Evolutionary conservation across 1,139 yeast genomes (phyloP).

Genomic region (Candida sp.): DNA sequence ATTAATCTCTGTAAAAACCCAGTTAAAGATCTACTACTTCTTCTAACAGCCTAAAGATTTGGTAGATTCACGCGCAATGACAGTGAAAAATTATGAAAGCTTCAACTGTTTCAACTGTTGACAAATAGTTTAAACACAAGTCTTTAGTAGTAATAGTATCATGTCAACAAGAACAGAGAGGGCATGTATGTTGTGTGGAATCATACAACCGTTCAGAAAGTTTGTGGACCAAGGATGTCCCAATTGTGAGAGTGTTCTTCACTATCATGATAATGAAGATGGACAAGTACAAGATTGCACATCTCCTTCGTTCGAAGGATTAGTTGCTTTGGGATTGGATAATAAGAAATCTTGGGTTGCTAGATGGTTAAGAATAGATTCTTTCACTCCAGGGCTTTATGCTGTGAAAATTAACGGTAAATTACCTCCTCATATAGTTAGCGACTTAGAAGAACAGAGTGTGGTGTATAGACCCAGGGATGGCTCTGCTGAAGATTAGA

Average conservation of each 20-base stretch:
- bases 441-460: constrained; percentile 68
- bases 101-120: neutral
- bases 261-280: constrained; percentile 78
- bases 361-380: constrained; percentile 90
- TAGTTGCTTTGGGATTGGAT: constrained; percentile 87
- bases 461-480: constrained; percentile 92
- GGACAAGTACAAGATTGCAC: constrained; percentile 88
- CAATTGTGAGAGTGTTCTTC: constrained; percentile 88
- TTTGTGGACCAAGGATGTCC: constrained; percentile 91
- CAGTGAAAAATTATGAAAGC: neutral
- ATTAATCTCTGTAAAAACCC: neutral
- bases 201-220: constrained; percentile 72
- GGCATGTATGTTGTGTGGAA: constrained; percentile 97
- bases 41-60: neutral
- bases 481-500: constrained; percentile 86
- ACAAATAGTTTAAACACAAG: too few species aligned
- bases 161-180: constrained; percentile 74
- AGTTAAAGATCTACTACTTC: neutral
- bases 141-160: constrained; percentile 3
- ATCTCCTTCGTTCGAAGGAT: constrained; percentile 94
- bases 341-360: constrained; percentile 91
- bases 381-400: constrained; percentile 85
- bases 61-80: neutral
- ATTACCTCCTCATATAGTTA: constrained; percentile 81
- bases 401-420: constrained; percentile 94